These are phyloP conservation scores for Penicillium sp. DNA, from an alignment of 2,329 filamentous ascomycete genomes.

Conservation along the genomic window DNA sequence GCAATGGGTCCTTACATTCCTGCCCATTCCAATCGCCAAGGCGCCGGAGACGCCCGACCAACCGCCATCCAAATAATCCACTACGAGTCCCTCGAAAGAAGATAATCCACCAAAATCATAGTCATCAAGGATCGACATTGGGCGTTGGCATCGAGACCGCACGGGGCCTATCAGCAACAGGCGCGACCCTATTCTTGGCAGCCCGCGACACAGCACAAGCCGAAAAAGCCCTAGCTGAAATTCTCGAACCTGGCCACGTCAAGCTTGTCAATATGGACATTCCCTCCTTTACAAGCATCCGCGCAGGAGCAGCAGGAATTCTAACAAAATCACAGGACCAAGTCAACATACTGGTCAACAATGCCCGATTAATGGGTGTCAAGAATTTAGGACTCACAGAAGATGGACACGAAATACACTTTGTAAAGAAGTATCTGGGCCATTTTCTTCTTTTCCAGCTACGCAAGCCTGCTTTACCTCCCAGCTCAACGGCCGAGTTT, in stretches of 20 bases:
- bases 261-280: conserved; percentile 35
- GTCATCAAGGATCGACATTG: conserved; percentile 45
- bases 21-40: conserved; percentile 23
- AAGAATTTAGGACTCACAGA: conserved; percentile 37
- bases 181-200: conserved; percentile 47
- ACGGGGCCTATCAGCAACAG: conserved; percentile 46
- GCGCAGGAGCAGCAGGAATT: conserved; percentile 9
- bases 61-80: conserved; percentile 26
- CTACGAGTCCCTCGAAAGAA: conserved; percentile 19
- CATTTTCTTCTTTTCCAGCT: conserved; percentile 56
- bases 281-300: conserved; percentile 14
- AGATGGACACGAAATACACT: conserved; percentile 48
- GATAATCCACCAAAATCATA: conserved; percentile 35
- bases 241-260: conserved; percentile 31
- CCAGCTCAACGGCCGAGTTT: conserved; percentile 34
- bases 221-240: conserved; percentile 31
- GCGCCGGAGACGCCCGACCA: conserved; percentile 26
- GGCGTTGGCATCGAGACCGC: conserved; percentile 49
- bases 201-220: conserved; percentile 46
- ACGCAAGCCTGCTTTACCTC: conserved; percentile 36
- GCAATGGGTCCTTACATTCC: conserved; percentile 24
- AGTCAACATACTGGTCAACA: conserved; percentile 40
- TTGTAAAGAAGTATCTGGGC: conserved; percentile 54
- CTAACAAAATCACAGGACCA: conserved; percentile 1
- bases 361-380: conserved; percentile 46